phyloP scores from a whole-genome alignment of 768 basidiomycete species.

The Tylopilus intermedius region DNA sequence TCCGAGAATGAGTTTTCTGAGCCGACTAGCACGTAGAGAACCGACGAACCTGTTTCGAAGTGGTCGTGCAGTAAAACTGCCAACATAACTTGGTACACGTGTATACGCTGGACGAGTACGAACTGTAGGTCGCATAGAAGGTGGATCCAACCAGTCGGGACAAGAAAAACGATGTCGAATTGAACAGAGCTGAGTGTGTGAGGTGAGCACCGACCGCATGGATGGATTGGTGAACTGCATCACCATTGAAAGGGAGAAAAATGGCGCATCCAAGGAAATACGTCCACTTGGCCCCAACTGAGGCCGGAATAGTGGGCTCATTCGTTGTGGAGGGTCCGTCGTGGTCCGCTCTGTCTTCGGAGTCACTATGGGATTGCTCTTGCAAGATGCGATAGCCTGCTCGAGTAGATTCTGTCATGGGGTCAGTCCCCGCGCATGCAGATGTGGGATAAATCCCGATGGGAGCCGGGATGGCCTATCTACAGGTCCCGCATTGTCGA shows the following conservation, averaged over 20 bases:
- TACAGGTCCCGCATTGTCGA: not conserved
- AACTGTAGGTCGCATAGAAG: not conserved
- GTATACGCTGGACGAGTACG: not conserved
- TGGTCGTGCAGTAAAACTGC: not conserved
- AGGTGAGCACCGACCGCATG: not conserved
- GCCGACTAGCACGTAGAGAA: not conserved
- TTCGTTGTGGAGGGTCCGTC: not conserved
- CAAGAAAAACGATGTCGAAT: not conserved
- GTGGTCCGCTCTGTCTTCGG: not conserved
- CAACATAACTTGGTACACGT: not conserved
- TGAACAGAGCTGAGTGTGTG: not conserved
- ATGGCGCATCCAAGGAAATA: not conserved
- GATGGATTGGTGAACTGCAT: not conserved
- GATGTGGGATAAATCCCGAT: too few species aligned
- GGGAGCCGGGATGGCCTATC: not conserved
- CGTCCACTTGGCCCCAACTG: not conserved
- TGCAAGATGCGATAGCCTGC: not conserved
- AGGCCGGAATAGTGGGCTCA: not conserved
- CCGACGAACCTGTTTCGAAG: not conserved
- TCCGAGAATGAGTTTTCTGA: not conserved
- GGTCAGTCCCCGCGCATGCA: too few species aligned
- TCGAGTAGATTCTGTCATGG: not conserved
- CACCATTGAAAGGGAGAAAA: not conserved
- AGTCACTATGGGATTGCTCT: not conserved
- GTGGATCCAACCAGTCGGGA: not conserved